Evolutionary conservation across 176 grass and related monocot species (phyloP).

Genomic region (Echinochloa phyllopogon): DNA sequence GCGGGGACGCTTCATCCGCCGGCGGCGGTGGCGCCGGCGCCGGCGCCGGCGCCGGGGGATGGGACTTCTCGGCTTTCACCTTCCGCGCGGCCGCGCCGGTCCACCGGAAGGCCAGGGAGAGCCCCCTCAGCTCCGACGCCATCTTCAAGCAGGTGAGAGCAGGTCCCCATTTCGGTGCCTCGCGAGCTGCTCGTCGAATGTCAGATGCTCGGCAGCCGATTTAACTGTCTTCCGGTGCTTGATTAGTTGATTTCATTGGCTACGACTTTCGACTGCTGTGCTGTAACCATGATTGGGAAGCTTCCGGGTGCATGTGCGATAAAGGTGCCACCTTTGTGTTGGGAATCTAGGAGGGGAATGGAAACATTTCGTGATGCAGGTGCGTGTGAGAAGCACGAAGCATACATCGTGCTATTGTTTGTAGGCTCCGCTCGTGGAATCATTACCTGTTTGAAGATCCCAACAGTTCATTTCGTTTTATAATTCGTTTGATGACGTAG

Average conservation of each 20-base stretch:
- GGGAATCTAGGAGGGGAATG: constrained; percentile 13
- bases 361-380: neutral
- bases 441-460: neutral
- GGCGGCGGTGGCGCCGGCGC: neutral
- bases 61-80: constrained; percentile 52
- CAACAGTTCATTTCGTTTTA: too few relatives aligned
- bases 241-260: constrained; percentile 10
- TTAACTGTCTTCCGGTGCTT: neutral
- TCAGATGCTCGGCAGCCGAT: neutral
- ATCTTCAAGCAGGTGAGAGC: constrained; percentile 90
- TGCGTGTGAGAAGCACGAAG: neutral
- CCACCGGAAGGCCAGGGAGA: constrained; percentile 73
- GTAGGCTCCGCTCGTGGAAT: neutral
- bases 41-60: neutral
- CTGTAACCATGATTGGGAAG: neutral
- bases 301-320: constrained; percentile 13
- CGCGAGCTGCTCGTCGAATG: constrained; percentile 11
- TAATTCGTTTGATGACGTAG: neutral
- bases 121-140: constrained; percentile 77
- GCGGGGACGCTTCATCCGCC: constrained; percentile 16
- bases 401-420: neutral
- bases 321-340: constrained; percentile 23
- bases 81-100: constrained; percentile 75
- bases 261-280: neutral
- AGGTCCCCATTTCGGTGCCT: neutral